A percentile compares a stretch with the other conserved stretches of the same genome.
phyloP scores from a whole-genome alignment of 2,329 filamentous ascomycete genomes.

The Rutstroemia sp. region DNA sequence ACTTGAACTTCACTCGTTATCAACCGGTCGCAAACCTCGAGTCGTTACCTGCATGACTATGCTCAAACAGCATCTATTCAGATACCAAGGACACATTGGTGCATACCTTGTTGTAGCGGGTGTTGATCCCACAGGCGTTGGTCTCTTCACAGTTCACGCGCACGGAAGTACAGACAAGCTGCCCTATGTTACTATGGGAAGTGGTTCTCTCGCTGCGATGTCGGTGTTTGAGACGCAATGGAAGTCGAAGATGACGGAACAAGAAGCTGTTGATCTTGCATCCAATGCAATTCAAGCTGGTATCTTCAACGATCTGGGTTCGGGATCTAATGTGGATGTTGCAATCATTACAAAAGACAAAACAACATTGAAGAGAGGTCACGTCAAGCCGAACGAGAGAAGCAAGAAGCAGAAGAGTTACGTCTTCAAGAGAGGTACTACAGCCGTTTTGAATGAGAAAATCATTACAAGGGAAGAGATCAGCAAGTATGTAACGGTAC shows the following conservation, averaged over 20 bases:
- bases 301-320: slow-evolving; percentile 98
- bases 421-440: slow-evolving; percentile 84
- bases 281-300: slow-evolving; percentile 87
- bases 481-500: slow-evolving; percentile 85
- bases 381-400: slow-evolving; percentile 86
- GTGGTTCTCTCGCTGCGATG: slow-evolving; percentile 93
- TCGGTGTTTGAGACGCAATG: slow-evolving; percentile 95
- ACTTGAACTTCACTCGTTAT: slow-evolving; percentile 93
- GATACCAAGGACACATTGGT: slow-evolving; percentile 94
- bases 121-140: slow-evolving; percentile 88
- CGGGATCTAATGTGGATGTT: slow-evolving; percentile 94
- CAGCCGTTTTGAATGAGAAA: slow-evolving; percentile 91
- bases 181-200: slow-evolving; percentile 98
- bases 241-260: slow-evolving; percentile 68
- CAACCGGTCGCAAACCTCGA: slow-evolving; percentile 90
- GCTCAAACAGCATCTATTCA: slow-evolving; percentile 98
- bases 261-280: slow-evolving; percentile 76
- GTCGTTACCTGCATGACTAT: slow-evolving; percentile 99
- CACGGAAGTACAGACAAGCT: slow-evolving; percentile 98
- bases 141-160: slow-evolving; percentile 96
- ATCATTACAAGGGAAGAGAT: slow-evolving; percentile 91
- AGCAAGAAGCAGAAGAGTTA: slow-evolving; percentile 90
- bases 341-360: slow-evolving; percentile 93
- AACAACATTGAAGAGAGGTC: slow-evolving; percentile 88
- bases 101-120: slow-evolving; percentile 96